phyloP scores from a whole-genome alignment of 2,329 filamentous ascomycete genomes.

The Fusarium haematococcum region DNA sequence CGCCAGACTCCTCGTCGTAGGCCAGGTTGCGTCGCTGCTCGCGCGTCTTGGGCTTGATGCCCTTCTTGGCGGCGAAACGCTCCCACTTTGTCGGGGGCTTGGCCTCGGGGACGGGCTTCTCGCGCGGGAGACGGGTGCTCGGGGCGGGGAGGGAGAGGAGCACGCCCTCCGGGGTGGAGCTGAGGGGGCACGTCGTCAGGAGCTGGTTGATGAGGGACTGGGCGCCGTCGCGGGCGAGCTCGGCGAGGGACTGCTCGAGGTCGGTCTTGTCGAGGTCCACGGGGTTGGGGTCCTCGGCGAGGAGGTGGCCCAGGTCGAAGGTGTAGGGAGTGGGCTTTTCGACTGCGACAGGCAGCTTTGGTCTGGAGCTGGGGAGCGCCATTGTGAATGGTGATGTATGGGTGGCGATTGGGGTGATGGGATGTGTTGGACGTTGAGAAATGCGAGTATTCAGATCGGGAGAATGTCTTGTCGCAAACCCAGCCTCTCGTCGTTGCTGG shows the following conservation, averaged over 20 bases:
- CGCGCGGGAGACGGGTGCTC: conserved; percentile 81
- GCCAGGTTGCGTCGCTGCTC: conserved; percentile 80
- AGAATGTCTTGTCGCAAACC: conserved; percentile 15
- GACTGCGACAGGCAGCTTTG: conserved; percentile 73
- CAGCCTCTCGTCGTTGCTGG: conserved; percentile 19
- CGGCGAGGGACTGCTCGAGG: conserved; percentile 76
- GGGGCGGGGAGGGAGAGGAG: conserved; percentile 81
- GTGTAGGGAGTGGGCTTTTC: conserved; percentile 90
- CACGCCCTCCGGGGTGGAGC: conserved; percentile 76
- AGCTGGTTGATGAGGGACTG: conserved; percentile 96
- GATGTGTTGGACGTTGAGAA: background rate
- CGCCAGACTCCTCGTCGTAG: conserved; percentile 85
- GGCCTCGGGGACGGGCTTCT: conserved; percentile 87
- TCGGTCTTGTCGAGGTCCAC: conserved; percentile 66
- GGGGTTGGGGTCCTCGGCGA: conserved; percentile 89
- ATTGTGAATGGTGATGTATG: conserved; percentile 41
- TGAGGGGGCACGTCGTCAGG: conserved; percentile 86
- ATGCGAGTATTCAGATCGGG: background rate
- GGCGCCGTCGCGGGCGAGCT: conserved; percentile 86
- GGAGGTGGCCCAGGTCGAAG: conserved; percentile 90
- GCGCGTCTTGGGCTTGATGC: conserved; percentile 88
- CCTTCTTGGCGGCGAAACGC: conserved; percentile 95
- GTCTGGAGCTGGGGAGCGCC: conserved; percentile 52
- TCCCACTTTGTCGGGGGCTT: conserved; percentile 95
- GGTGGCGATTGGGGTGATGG: background rate